These are phyloP conservation scores for Nadsonia starkeyi-henricii DNA, from an alignment of 1,139 yeast genomes.

Conservation along the genomic window DNA sequence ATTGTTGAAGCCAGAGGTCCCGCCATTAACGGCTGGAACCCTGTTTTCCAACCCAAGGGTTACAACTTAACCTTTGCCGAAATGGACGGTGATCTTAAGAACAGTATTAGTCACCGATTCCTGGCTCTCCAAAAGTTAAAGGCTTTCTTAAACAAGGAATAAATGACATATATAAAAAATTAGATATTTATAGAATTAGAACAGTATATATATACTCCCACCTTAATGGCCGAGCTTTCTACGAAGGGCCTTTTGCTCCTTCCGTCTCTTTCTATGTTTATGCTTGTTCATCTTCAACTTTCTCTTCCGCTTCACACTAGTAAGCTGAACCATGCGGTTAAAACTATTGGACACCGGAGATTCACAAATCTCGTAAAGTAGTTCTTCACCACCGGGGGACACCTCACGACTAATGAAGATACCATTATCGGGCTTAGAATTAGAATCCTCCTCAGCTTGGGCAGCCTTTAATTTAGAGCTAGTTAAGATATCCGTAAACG, in stretches of 20 bases:
- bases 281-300: constrained; percentile 33
- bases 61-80: constrained; percentile 71
- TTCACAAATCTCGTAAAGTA: constrained; percentile 5
- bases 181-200: too few relatives aligned
- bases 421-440: background rate
- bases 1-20: constrained; percentile 73
- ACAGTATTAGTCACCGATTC: constrained; percentile 73
- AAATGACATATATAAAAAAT: background rate
- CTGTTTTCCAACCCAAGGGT: constrained; percentile 72
- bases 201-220: too few relatives aligned
- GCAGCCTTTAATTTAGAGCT: background rate
- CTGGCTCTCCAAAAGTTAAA: constrained; percentile 65
- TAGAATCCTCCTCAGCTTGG: background rate
- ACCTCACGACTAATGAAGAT: background rate
- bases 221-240: constrained; percentile 19
- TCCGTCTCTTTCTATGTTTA: constrained; percentile 32
- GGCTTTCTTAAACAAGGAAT: constrained; percentile 31
- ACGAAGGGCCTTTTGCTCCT: constrained; percentile 27
- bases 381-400: constrained; percentile 1
- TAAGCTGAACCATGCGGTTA: constrained; percentile 16
- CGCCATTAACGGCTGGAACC: constrained; percentile 86
- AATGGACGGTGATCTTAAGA: constrained; percentile 63
- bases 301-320: constrained; percentile 31
- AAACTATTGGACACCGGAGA: constrained; percentile 10
- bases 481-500: background rate